Evolutionary conservation across 2,329 filamentous ascomycete species (phyloP).

Genomic region (Penicillium sp.): DNA sequence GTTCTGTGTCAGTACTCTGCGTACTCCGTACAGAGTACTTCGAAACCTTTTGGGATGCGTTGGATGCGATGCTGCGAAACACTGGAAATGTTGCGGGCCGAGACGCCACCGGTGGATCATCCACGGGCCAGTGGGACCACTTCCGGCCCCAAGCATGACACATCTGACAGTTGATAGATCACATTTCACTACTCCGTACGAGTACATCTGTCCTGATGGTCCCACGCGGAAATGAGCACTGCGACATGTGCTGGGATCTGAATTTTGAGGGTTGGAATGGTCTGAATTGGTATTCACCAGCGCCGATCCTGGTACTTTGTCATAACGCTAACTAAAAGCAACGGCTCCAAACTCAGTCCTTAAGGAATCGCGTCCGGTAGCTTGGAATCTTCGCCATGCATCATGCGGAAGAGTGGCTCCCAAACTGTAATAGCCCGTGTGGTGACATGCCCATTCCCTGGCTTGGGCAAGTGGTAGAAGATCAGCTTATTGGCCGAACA

Average conservation of each 20-base stretch:
- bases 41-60: too few species aligned
- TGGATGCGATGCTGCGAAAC: too few species aligned
- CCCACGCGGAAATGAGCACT: not conserved
- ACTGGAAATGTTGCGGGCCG: too few species aligned
- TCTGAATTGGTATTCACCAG: not conserved
- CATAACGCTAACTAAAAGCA: not conserved
- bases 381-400: conserved; percentile 47
- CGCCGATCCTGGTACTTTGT: not conserved
- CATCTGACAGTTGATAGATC: not conserved
- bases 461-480: conserved; percentile 38
- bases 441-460: conserved; percentile 46
- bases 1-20: too few species aligned
- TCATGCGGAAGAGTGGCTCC: conserved; percentile 51
- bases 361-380: conserved; percentile 43
- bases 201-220: not conserved
- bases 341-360: not conserved
- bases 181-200: not conserved
- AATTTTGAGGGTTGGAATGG: too few species aligned
- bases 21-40: too few species aligned
- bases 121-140: not conserved
- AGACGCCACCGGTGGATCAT: too few species aligned
- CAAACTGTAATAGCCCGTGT: conserved; percentile 50
- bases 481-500: conserved; percentile 47
- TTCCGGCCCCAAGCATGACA: not conserved
- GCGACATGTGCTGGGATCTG: not conserved